A percentile compares a stretch with the other conserved stretches of the same genome.
Conservation (phyloP, 169 alveolate species). For the Amoebophrya sp. region DNA sequence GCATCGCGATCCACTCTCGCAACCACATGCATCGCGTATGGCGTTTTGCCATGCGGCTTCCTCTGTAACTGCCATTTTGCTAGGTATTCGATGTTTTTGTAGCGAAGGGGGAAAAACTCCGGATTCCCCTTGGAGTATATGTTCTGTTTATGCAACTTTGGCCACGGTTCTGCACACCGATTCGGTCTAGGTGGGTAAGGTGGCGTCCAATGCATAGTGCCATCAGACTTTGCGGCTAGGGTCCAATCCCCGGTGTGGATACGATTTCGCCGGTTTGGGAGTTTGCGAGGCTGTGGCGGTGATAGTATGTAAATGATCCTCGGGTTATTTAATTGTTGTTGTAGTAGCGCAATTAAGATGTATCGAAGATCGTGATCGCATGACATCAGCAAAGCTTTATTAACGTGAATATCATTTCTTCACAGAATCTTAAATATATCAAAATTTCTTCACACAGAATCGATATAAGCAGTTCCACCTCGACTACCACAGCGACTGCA, state of each 20-base stretch:
- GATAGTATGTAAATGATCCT: no score
- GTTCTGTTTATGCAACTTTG: background rate
- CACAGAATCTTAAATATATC: no score
- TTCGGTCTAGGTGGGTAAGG: background rate
- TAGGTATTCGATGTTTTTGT: background rate
- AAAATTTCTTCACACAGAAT: no score
- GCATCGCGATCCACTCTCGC: background rate
- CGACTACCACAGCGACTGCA: no score
- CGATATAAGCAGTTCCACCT: no score
- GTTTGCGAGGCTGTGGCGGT: no score
- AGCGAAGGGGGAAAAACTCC: background rate
- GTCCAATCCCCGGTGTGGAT: slow-evolving; percentile 23
- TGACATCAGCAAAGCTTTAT: no score
- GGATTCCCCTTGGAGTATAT: background rate
- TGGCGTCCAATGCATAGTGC: background rate
- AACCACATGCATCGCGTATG: background rate
- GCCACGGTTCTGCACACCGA: background rate
- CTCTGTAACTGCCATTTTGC: background rate
- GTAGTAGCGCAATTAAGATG: no score
- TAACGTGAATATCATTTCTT: no score
- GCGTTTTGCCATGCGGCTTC: background rate
- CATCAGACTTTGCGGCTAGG: background rate
- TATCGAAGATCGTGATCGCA: no score
- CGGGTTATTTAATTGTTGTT: no score
- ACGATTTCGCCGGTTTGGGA: background rate